Conservation (phyloP, 2,329 filamentous ascomycete genomes). For the Niveomyces coronatus region DNA sequence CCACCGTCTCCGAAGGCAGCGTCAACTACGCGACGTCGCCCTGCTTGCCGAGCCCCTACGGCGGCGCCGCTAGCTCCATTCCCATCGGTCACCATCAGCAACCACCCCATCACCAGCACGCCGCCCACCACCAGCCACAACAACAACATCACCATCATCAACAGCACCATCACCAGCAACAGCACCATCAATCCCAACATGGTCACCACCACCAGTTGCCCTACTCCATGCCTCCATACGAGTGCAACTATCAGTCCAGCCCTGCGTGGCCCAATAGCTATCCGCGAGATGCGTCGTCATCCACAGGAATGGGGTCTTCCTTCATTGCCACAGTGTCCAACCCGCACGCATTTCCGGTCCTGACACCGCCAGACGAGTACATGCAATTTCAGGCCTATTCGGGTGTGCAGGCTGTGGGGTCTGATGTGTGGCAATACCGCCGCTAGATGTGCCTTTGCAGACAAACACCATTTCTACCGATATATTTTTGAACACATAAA, state of each 20-base stretch:
- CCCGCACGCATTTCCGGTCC: constrained; percentile 2
- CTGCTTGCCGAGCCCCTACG: not conserved
- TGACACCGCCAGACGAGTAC: constrained; percentile 8
- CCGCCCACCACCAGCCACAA: not conserved
- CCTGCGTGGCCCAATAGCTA: constrained; percentile 1
- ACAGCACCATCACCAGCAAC: constrained; percentile 1
- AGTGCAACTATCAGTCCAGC: constrained; percentile 1
- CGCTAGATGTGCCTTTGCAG: not conserved
- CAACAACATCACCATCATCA: not conserved
- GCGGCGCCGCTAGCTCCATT: not conserved
- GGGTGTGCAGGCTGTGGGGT: not conserved
- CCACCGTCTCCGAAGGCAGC: not conserved
- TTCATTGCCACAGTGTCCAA: constrained; percentile 5
- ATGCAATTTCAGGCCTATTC: constrained; percentile 7
- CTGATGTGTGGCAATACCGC: constrained; percentile 9
- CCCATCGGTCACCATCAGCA: not conserved
- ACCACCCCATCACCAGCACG: not conserved
- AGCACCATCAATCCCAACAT: not conserved
- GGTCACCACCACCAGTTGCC: not conserved
- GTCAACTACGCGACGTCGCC: not conserved
- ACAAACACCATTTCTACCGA: not conserved
- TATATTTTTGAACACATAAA: too few species aligned
- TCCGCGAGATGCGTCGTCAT: not conserved
- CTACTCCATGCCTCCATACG: constrained; percentile 5
- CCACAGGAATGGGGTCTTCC: not conserved